Conservation (phyloP, 2,329 filamentous ascomycete species). For the Xylaria sp. region DNA sequence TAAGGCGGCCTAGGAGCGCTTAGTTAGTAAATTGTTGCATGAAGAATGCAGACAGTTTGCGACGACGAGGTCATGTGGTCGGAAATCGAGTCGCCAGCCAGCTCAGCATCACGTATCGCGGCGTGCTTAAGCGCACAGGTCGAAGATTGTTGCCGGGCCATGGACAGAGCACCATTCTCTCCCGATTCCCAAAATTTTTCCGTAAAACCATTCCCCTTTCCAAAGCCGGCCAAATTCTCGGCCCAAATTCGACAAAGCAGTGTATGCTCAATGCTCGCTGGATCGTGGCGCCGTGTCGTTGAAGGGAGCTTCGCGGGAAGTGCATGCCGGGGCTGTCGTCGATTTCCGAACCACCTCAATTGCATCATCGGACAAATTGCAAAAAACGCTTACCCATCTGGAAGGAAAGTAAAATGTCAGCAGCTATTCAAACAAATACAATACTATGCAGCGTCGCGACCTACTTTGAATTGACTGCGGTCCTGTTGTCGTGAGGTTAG, state of each 20-base stretch:
- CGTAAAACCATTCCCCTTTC: background rate
- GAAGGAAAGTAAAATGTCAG: constrained; percentile 22
- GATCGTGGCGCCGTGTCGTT: background rate
- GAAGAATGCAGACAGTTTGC: background rate
- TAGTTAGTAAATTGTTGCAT: constrained; percentile 32
- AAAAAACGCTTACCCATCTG: constrained; percentile 32
- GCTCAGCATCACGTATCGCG: background rate
- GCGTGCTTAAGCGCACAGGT: background rate
- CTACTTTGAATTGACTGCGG: constrained; percentile 44
- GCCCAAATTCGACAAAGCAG: background rate
- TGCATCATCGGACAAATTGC: constrained; percentile 20
- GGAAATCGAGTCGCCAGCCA: background rate
- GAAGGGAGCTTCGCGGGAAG: background rate
- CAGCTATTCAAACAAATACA: background rate
- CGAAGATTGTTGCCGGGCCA: background rate
- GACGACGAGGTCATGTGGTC: background rate
- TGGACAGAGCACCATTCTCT: background rate
- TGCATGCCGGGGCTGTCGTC: constrained; percentile 1
- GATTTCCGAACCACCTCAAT: constrained; percentile 7
- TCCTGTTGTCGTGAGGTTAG: constrained; percentile 39
- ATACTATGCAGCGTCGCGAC: constrained; percentile 27
- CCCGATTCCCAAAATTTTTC: background rate
- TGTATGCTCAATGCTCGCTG: background rate
- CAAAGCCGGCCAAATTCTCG: background rate
- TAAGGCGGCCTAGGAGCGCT: constrained; percentile 77